Evolutionary conservation across 2,329 filamentous ascomycete genomes (phyloP), one percentile per base, ranked within the genome.

Genomic region (Clonostachys solani): DNA sequence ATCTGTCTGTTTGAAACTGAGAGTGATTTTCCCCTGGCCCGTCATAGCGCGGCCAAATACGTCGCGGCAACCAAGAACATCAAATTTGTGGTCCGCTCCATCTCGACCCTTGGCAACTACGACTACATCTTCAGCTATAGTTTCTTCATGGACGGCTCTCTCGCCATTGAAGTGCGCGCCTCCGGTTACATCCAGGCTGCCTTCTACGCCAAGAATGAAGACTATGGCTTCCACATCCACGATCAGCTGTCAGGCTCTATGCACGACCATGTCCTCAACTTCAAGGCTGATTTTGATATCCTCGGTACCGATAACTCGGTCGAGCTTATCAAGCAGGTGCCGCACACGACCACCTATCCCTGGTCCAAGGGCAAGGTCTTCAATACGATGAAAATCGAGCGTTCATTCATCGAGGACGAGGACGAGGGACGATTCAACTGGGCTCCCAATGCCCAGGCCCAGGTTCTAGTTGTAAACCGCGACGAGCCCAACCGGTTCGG

Each of bases 1-100:
- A 71, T 84, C 40, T 84, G 81, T 53, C 49, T 81, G 23, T 81
- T 81, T 49, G 78, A 82, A 56, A 68, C 65, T 46, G 72, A 73
- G 15, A 60, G 72, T 1, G 73, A 72, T 40, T 73, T 70, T 52
- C 69, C 77, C 2, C 68, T 81, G 2, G 67, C 70, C 43, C 67
- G 78, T 1, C 78, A 81, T 55, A 67, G 63, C 15, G 65, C 68
- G 0, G 49, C 51, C 15, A 60, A 59, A 7, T 68, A 73, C 49
- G 67, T 73, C 2, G 63, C 66, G 3, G 67, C 68, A 3, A 72
- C 72, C 13, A 75, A 76, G 56, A 78, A 75, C 51, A 69, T 66
- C 2, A 66, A 69, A 34, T 71, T 80, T 40, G 64, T 65, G 0
- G 61, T 80, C 4, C 65, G 77, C 1, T 68, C 64, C 2, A 68